Evolutionary conservation across 2,329 filamentous ascomycete genomes (phyloP), one percentile per base, ranked within the genome.

Genomic region (Pestalotiopsis sp.): DNA sequence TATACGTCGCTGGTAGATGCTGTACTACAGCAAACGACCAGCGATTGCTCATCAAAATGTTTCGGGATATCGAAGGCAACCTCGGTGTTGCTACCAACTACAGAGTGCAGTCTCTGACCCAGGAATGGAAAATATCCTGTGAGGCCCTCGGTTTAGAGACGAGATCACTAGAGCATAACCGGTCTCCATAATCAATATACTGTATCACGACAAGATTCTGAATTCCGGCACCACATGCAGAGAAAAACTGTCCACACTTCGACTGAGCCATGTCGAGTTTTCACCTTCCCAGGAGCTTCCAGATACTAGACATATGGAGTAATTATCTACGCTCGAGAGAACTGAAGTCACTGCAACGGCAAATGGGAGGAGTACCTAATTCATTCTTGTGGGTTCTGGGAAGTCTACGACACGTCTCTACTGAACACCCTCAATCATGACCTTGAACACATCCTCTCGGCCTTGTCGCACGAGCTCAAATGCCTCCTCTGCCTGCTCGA

Each of bases 401-500:
- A 9, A 52, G 4, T 52, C 4, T 1, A n/a, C 17, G 20, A 23
- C 12, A 63, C 25, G 20, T 39, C 3, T 14, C 4, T 39, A 39
- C n/a, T 63, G 36, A 9, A 68, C 67, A 17, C 67, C 67, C 39
- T 59, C 60, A 52, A 68, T 68, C 61, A 65, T 68, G 17, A 68
- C 45, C 36, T 68, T 60, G 61, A 65, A 68, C 4, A 68, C 61
- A 49, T 68, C 67, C 27, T 27, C 36, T 31, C 67, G 39, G 7
- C 67, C 67, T 38, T 56, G 58, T 14, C 52, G 80, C 1, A 84
- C 82, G 38, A 82, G 68, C 65, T 84, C 80, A 70, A 87, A 87
- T 0, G 84, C 84, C 60, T 84, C 74, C 67, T 84, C 82, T 0
- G 84, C 81, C 38, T 85, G 71, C 64, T 85, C 83, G 61, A 68